Percentiles rank a stretch among this genome's conserved stretches.
These are phyloP conservation scores for Babjeviella inositovora DNA, from an alignment of 805 yeast species.

Conservation along the genomic window DNA sequence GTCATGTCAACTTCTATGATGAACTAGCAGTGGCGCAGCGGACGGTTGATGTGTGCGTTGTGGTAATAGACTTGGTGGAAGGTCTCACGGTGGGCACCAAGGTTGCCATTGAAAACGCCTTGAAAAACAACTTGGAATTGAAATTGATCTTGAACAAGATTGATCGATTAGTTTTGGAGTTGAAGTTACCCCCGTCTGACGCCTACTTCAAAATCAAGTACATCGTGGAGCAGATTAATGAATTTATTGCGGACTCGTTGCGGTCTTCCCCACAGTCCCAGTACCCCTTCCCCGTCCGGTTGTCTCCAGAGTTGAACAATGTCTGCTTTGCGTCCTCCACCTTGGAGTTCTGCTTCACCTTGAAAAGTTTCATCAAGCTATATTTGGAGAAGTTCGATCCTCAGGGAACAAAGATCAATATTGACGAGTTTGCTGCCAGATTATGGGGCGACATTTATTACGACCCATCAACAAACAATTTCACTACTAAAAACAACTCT, in stretches of 20 bases:
- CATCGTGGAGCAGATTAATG: conserved; percentile 50
- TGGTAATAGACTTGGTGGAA: conserved; percentile 77
- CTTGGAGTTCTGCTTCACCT: conserved; percentile 47
- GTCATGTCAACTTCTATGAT: conserved; percentile 74
- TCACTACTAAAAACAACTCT: conserved; percentile 15
- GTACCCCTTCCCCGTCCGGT: conserved; percentile 6
- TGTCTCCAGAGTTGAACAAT: conserved; percentile 52
- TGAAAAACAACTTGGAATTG: conserved; percentile 32
- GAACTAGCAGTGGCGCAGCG: conserved; percentile 46
- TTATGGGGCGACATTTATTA: conserved; percentile 72
- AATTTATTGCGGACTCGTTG: conserved; percentile 20
- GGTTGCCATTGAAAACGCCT: conserved; percentile 30
- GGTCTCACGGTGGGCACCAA: conserved; percentile 51
- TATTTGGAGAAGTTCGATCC: conserved; percentile 19
- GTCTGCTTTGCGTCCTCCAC: conserved; percentile 63
- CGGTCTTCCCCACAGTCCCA: conserved; percentile 8
- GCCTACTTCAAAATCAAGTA: conserved; percentile 52
- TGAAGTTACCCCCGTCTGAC: conserved; percentile 60
- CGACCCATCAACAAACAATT: conserved; percentile 21
- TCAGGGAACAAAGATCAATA: conserved; percentile 4
- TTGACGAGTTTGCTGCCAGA: conserved; percentile 25
- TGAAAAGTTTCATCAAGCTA: conserved; percentile 43
- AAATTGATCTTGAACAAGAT: conserved; percentile 61
- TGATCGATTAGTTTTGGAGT: conserved; percentile 73
- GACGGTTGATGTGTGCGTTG: conserved; percentile 45